A percentile compares a stretch with the other conserved stretches of the same genome.
These are phyloP conservation scores for Fusarium mundagurra DNA, from an alignment of 2,329 filamentous ascomycete species.

Conservation along the genomic window DNA sequence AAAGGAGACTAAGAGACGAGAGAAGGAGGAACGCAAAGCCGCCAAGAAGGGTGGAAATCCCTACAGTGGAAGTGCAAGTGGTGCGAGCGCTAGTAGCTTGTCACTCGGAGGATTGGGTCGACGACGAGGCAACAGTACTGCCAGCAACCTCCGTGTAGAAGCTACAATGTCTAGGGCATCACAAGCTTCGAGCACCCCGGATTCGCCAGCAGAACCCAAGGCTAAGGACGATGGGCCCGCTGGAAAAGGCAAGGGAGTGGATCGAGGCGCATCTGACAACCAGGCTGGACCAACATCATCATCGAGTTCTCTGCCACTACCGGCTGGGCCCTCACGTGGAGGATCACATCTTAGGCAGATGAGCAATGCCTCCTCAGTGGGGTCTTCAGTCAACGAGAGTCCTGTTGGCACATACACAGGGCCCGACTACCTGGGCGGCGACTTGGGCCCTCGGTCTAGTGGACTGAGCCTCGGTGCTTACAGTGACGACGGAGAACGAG, in stretches of 20 bases:
- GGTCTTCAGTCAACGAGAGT: slow-evolving; percentile 80
- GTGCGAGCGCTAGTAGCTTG: slow-evolving; percentile 70
- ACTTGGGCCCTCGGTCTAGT: slow-evolving; percentile 62
- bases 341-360: slow-evolving; percentile 82
- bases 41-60: slow-evolving; percentile 66
- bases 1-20: slow-evolving; percentile 86
- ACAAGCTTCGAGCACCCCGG: slow-evolving; percentile 40
- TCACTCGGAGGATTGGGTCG: slow-evolving; percentile 69
- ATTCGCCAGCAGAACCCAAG: slow-evolving; percentile 39
- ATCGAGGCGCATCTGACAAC: slow-evolving; percentile 56
- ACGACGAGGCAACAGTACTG: slow-evolving; percentile 66
- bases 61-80: slow-evolving; percentile 49
- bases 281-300: slow-evolving; percentile 46
- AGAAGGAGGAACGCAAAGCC: slow-evolving; percentile 84
- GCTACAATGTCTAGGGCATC: slow-evolving; percentile 59
- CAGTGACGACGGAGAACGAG: slow-evolving; percentile 60
- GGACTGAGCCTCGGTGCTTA: slow-evolving; percentile 61
- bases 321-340: slow-evolving; percentile 64
- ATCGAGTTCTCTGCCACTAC: slow-evolving; percentile 55
- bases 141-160: slow-evolving; percentile 69
- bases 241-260: slow-evolving; percentile 76
- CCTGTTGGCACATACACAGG: slow-evolving; percentile 61
- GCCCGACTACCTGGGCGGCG: slow-evolving; percentile 45
- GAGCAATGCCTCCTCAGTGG: slow-evolving; percentile 86
- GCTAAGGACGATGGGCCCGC: slow-evolving; percentile 46